Conservation (phyloP, 23 red algal genomes). For the Gracilaria gracilis region DNA sequence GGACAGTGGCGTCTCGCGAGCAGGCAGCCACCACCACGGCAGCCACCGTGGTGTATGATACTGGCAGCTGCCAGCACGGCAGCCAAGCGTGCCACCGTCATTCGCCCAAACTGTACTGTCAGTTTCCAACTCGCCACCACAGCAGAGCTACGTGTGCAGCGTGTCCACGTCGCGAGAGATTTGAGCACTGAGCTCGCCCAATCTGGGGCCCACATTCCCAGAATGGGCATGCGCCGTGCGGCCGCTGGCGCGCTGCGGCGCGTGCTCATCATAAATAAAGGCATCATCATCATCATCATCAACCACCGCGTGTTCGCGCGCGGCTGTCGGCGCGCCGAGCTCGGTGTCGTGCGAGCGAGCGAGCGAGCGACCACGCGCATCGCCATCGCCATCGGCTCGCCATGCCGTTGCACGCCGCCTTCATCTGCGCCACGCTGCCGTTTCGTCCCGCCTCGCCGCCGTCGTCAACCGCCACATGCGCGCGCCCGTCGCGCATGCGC, state of each 20-base stretch:
- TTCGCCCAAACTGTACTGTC: too few species aligned
- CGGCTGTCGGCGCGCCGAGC: too few species aligned
- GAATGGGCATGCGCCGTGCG: background rate
- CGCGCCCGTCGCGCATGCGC: background rate
- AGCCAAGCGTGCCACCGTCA: background rate
- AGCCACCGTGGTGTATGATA: too few species aligned
- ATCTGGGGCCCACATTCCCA: too few species aligned
- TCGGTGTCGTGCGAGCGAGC: too few species aligned
- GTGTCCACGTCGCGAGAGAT: too few species aligned
- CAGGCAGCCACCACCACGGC: too few species aligned
- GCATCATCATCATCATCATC: too few species aligned
- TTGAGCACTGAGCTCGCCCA: slow-evolving; percentile 7
- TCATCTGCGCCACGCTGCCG: background rate
- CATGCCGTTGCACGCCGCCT: background rate
- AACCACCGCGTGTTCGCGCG: too few species aligned
- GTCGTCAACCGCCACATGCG: background rate
- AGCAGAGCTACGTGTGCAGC: background rate
- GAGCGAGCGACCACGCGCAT: too few species aligned
- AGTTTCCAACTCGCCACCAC: background rate
- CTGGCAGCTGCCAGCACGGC: background rate
- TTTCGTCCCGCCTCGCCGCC: background rate
- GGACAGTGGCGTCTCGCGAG: too few species aligned
- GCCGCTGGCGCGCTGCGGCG: background rate
- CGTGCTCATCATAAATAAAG: too few species aligned
- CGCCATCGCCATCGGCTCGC: background rate